Base-by-base conservation (phyloP, 2,329 filamentous ascomycete species). In the Fusarium metavorans region DNA sequence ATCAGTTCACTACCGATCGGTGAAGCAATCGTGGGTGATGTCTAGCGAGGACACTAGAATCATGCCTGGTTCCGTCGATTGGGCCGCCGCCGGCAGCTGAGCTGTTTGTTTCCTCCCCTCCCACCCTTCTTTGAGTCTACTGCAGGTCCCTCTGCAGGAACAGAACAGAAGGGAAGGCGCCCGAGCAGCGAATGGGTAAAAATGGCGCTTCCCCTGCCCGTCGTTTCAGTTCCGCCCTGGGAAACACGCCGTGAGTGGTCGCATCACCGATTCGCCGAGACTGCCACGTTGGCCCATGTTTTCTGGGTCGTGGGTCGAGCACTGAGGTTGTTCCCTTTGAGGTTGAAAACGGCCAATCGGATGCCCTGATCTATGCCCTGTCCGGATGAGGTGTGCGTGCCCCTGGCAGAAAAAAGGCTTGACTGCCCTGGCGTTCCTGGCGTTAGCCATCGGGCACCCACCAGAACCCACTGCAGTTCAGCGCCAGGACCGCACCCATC, bases 251-350 rank as follows among this genome's bases (percentile, higher is more conserved):
- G 13, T 61, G 62, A 65, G 35, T 61, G 56, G 67, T 66, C 34
- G 43, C 39, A 59, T 68, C 61, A 54, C 32, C 64, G 43, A 58
- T 60, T 39, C 59, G 67, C 58, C 64, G 57, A 60, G 48, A 68
- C 73, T 71, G 73, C 73, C 73, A 75, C 73, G 70, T 74, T 76
- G 62, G 48, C 73, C 72, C 72, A 59, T 75, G 66, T 54, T 54
- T 64, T 52, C 67, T 54, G 32, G 54, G 54, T 32, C 30, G 52
- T 45, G 57, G 43, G 37, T 25, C 71, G 64, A 30, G 39, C 25
- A 25, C 50, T 25, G 63, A 62, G 50, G 39, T 61, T 72, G 56
- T 72, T 37, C 30, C 45, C 43, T 72, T 67, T 66, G 52, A 59
- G 30, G 39, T 60, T 70, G 25, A 23, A 39, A 5, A 16, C 16